These are phyloP conservation scores for Fusarium foetens DNA, from an alignment of 2,329 filamentous ascomycete species.

Conservation along the genomic window DNA sequence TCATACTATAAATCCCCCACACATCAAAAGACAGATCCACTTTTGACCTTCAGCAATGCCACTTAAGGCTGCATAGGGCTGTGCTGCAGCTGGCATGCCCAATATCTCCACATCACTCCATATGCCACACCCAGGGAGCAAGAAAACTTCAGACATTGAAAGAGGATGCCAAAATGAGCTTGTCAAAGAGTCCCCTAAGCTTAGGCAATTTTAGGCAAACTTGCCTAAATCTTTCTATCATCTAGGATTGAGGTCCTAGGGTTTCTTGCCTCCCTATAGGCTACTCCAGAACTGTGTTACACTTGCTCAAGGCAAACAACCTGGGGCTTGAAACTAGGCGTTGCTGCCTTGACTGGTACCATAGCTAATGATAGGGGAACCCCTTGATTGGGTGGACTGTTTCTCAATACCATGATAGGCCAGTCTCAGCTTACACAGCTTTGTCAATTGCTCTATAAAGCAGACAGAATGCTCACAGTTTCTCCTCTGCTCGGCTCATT, in stretches of 20 bases:
- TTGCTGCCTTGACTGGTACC: conserved; percentile 30
- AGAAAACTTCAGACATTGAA: neutral
- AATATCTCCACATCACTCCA: neutral
- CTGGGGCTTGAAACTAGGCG: neutral
- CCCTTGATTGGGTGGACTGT: neutral
- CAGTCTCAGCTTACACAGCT: neutral
- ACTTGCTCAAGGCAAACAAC: conserved; percentile 4
- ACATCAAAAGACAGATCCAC: neutral
- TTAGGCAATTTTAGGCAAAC: neutral
- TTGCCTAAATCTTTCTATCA: neutral
- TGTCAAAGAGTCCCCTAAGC: neutral
- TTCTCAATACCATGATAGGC: neutral
- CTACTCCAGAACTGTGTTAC: neutral
- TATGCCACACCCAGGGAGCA: neutral
- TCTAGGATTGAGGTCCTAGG: neutral
- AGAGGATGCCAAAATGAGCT: neutral
- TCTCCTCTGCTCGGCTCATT: neutral
- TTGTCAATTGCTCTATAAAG: conserved; percentile 19
- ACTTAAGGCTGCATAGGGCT: conserved; percentile 5
- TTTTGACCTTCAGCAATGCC: conserved; percentile 1
- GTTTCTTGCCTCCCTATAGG: neutral
- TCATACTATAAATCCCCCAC: neutral
- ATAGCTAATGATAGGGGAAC: neutral
- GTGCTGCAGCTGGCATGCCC: conserved; percentile 8
- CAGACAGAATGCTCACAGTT: neutral